Conservation (phyloP, 805 yeast genomes). For the Ogataea chonburiensis region DNA sequence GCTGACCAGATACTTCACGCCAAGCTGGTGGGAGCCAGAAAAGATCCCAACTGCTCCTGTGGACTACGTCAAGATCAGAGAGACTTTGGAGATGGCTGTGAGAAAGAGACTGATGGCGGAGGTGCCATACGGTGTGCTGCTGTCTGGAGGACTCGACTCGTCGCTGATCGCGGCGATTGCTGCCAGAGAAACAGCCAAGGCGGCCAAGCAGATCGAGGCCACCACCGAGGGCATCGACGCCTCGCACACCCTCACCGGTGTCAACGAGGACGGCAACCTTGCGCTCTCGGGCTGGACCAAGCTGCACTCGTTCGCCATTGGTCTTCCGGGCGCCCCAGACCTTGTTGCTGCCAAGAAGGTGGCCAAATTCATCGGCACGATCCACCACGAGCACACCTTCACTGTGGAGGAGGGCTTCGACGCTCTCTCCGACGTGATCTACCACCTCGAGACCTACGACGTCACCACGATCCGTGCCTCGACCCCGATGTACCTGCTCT, state of each 20-base stretch:
- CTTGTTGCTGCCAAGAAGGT: constrained; percentile 94
- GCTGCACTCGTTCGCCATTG: constrained; percentile 95
- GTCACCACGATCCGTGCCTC: constrained; percentile 99
- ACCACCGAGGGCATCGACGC: constrained; percentile 55
- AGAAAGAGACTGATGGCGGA: constrained; percentile 99
- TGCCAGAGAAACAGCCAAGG: constrained; percentile 89
- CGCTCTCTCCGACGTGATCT: constrained; percentile 90
- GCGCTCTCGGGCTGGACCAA: constrained; percentile 72
- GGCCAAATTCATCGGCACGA: constrained; percentile 92
- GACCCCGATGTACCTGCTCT: constrained; percentile 95
- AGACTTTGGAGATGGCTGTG: constrained; percentile 86
- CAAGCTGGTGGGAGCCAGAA: constrained; percentile 90
- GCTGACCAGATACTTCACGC: constrained; percentile 83
- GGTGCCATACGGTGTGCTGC: constrained; percentile 96
- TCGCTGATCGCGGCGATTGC: constrained; percentile 96
- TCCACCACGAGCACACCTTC: constrained; percentile 97
- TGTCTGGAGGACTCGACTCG: constrained; percentile 97
- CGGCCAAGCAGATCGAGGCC: constrained; percentile 49
- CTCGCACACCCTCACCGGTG: constrained; percentile 79
- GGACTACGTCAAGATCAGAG: constrained; percentile 71
- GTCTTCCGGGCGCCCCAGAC: constrained; percentile 98
- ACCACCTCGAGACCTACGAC: constrained; percentile 95
- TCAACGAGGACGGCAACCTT: constrained; percentile 84
- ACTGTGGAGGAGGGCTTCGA: constrained; percentile 96
- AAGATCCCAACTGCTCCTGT: constrained; percentile 74